phyloP scores from a whole-genome alignment of 768 basidiomycete species.

The Tricholoma hemisulphureum region DNA sequence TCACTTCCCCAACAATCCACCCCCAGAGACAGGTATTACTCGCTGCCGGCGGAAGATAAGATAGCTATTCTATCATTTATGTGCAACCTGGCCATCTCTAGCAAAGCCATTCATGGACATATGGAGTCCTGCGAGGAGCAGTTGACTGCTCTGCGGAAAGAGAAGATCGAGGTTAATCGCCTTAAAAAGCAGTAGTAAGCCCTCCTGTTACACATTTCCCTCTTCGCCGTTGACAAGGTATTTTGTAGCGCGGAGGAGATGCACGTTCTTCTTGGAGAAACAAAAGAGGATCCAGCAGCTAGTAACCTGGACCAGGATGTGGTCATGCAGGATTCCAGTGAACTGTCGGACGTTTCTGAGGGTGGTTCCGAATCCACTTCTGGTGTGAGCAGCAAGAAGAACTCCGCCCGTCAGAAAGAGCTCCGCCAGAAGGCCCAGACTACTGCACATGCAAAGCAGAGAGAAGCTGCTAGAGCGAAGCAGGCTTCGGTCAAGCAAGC shows the following conservation, averaged over 20 bases:
- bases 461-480: slow-evolving; percentile 76
- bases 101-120: slow-evolving; percentile 81
- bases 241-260: slow-evolving; percentile 68
- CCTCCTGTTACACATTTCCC: neutral
- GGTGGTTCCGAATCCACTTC: slow-evolving; percentile 60
- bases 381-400: slow-evolving; percentile 41
- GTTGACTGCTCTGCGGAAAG: slow-evolving; percentile 89
- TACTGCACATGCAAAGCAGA: slow-evolving; percentile 72
- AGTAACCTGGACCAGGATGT: slow-evolving; percentile 57
- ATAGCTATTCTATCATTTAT: slow-evolving; percentile 86
- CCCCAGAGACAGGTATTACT: slow-evolving; percentile 70
- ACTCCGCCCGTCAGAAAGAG: slow-evolving; percentile 49
- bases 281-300: slow-evolving; percentile 45
- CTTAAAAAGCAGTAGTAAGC: slow-evolving; percentile 86
- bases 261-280: slow-evolving; percentile 57
- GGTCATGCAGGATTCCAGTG: slow-evolving; percentile 63
- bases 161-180: slow-evolving; percentile 93
- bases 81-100: slow-evolving; percentile 86
- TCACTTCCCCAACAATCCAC: slow-evolving; percentile 43
- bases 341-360: slow-evolving; percentile 73
- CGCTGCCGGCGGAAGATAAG: slow-evolving; percentile 73
- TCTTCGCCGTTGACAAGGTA: slow-evolving; percentile 10
- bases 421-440: slow-evolving; percentile 51
- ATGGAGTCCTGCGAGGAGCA: slow-evolving; percentile 91
- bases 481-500: slow-evolving; percentile 80